These are phyloP conservation scores for Glaciozyma martinii DNA, from an alignment of 768 basidiomycete species.

Conservation along the genomic window DNA sequence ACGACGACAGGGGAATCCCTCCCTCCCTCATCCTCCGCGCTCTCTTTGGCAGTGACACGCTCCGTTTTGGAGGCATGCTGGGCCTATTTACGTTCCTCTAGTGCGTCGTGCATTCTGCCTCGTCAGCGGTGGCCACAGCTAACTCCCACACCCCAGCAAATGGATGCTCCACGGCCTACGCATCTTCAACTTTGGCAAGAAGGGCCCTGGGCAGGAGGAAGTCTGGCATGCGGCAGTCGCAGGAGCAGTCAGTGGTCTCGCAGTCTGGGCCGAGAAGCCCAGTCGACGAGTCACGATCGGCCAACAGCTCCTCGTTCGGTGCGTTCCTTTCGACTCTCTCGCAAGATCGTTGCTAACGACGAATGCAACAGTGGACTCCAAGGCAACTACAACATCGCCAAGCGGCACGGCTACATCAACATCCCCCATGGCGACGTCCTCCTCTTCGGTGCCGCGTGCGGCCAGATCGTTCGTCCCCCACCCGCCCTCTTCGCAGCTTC, in stretches of 20 bases:
- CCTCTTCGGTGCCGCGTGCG: constrained; percentile 71
- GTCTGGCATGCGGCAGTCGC: constrained; percentile 74
- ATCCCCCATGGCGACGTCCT: constrained; percentile 77
- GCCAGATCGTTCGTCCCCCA: constrained; percentile 62
- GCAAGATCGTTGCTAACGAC: not conserved
- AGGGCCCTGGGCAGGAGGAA: constrained; percentile 44
- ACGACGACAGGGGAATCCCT: constrained; percentile 50
- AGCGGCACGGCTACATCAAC: constrained; percentile 55
- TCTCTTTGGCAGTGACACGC: constrained; percentile 70
- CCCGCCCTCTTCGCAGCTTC: not conserved
- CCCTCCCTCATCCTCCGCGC: constrained; percentile 65
- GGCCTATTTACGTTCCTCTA: constrained; percentile 54
- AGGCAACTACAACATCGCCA: constrained; percentile 73
- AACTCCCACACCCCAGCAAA: constrained; percentile 33
- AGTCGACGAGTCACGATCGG: constrained; percentile 59
- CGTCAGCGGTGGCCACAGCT: constrained; percentile 40
- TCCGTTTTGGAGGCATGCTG: constrained; percentile 79
- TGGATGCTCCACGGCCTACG: constrained; percentile 49
- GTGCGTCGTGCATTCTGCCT: constrained; percentile 32
- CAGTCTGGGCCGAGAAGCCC: constrained; percentile 68
- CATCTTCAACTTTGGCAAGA: constrained; percentile 31
- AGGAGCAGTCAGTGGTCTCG: constrained; percentile 63
- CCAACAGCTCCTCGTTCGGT: constrained; percentile 85
- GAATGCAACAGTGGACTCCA: constrained; percentile 63
- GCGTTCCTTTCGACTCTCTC: constrained; percentile 33